Evolutionary conservation across 306 rosid genomes (phyloP).

Genomic region (Sechiopsis laciniata): DNA sequence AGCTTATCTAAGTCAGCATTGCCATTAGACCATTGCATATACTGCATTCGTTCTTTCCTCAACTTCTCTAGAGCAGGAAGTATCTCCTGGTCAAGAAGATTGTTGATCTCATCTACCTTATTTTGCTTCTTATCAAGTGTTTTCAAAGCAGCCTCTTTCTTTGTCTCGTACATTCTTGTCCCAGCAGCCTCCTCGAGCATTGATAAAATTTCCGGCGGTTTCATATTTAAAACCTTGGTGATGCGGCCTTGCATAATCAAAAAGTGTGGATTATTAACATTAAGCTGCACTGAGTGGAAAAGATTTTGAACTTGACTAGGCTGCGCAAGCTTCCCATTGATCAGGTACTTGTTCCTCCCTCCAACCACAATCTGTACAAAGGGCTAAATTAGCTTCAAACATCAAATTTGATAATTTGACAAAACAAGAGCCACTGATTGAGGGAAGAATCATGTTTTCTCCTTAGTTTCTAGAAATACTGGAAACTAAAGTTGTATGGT

Average conservation of each 20-base stretch:
- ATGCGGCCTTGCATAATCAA: constrained; percentile 98
- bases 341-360: constrained; percentile 87
- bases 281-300: constrained; percentile 95
- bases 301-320: constrained; percentile 96
- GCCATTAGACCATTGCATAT: constrained; percentile 99
- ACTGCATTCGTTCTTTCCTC: constrained; percentile 83
- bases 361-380: constrained; percentile 86
- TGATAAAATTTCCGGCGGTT: constrained; percentile 87
- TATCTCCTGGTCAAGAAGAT: constrained; percentile 92
- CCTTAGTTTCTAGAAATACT: neutral
- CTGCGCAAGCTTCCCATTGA: constrained; percentile 96
- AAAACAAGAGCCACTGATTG: neutral
- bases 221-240: constrained; percentile 96
- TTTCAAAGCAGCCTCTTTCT: constrained; percentile 93
- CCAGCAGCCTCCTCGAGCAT: constrained; percentile 99
- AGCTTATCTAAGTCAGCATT: constrained; percentile 87
- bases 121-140: constrained; percentile 98
- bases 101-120: constrained; percentile 94
- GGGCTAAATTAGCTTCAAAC: constrained; percentile 18
- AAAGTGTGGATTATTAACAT: constrained; percentile 94
- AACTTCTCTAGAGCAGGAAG: constrained; percentile 93
- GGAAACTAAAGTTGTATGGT: neutral
- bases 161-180: constrained; percentile 96
- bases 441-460: neutral
- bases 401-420: neutral